Base-by-base conservation (phyloP, 768 basidiomycete species). In the Clitopilus passeckerianus region DNA sequence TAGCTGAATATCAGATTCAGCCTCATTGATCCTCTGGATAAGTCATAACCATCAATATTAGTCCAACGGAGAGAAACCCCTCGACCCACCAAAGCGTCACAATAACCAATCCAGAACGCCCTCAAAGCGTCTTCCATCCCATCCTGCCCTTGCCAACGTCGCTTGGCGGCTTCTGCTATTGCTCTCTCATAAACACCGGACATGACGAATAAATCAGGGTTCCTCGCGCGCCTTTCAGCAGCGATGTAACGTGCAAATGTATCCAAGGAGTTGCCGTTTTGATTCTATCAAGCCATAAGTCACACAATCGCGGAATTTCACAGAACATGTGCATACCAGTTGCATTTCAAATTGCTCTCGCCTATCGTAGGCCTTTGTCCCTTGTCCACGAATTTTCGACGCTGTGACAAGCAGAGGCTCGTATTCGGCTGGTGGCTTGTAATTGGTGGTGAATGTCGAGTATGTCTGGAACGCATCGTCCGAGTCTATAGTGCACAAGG, bases 381-480 rank as follows among this genome's bases (percentile, higher is more conserved):
- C 84, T 46, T 79, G 79, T 7, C 81, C 75, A 15, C 87, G 85
- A 33, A 83, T 71, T 70, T 90, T 89, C 15, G 93, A 93, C 1
- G 93, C 94, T 0, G 82, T 71, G 16, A 96, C 80, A 23, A 98
- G 82, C 6, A 87, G 72, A 0, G 76, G 65, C 67, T 96, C 94
- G 68, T 98, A 98, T 44, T 88, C 81, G n/a, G 80, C 74, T 0
- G 86, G 77, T 14, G 89, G 83, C 65, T 86, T 84, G 71, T 90
- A 81, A 57, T 83, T 82, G 0, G 93, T 92, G 15, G 93, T 92
- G 74, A 98, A 97, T 0, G 87, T 82, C 0, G 95, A 97, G 70
- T 96, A 98, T 1, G 84, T 79, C 65, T 92, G 87, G 58, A 87
- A 87, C 0, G 94, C 95, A 14, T 90, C 84, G 41, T 93, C 91